phyloP scores from a whole-genome alignment of 768 basidiomycete species.

The Podaxis sp. region DNA sequence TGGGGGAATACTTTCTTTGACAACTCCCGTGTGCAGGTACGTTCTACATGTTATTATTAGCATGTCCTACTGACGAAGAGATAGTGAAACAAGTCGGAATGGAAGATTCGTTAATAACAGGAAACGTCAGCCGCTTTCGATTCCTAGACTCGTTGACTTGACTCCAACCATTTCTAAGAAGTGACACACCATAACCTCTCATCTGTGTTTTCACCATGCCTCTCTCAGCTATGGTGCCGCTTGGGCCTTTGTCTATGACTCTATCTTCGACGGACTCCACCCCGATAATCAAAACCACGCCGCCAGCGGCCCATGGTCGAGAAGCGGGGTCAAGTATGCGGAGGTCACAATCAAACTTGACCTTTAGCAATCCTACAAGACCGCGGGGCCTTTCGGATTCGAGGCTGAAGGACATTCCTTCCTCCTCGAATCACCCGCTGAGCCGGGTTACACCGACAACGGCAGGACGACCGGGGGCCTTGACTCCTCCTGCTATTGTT shows the following conservation, averaged over 20 bases:
- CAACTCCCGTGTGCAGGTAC: not conserved
- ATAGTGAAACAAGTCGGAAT: slow-evolving; percentile 11
- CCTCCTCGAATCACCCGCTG: slow-evolving; percentile 1
- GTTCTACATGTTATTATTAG: slow-evolving; percentile 6
- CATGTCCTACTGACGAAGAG: not conserved
- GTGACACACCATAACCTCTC: not conserved
- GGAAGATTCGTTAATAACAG: not conserved
- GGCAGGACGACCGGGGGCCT: not conserved
- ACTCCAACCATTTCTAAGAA: not conserved
- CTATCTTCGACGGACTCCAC: not conserved
- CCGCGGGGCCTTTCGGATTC: slow-evolving; percentile 12
- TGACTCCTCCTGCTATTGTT: slow-evolving; percentile 2
- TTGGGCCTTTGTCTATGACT: not conserved
- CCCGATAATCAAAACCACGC: not conserved
- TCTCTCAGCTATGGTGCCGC: not conserved
- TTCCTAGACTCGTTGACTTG: not conserved
- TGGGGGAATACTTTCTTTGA: not conserved
- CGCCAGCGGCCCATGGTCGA: not conserved
- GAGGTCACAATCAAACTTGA: slow-evolving; percentile 5
- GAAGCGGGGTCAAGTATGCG: slow-evolving; percentile 8
- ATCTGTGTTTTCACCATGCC: not conserved
- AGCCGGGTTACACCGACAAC: slow-evolving; percentile 1
- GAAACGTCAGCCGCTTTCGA: slow-evolving; percentile 2
- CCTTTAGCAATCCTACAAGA: not conserved
- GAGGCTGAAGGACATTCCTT: not conserved